phyloP scores from a whole-genome alignment of 441 rosid species.

The Euphorbia schlechtendalii region DNA sequence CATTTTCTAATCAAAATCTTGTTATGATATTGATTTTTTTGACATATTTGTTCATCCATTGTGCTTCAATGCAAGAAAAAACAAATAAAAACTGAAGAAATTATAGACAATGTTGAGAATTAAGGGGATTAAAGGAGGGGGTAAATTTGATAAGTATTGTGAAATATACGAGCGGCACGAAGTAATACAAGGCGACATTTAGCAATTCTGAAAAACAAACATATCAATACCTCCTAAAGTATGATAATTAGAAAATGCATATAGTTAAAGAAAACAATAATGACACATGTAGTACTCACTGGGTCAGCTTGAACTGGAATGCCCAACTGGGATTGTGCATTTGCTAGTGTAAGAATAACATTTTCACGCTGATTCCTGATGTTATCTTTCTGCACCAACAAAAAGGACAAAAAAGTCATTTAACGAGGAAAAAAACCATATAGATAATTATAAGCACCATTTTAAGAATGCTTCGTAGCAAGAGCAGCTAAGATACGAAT shows the following conservation, averaged over 20 bases:
- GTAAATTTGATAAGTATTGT: too few relatives aligned
- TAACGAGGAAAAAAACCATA: slow-evolving; percentile 3
- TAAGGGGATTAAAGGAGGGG: too few relatives aligned
- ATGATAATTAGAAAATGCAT: neutral
- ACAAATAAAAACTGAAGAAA: too few relatives aligned
- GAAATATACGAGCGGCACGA: too few relatives aligned
- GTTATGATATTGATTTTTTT: too few relatives aligned
- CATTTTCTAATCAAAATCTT: too few relatives aligned
- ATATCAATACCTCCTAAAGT: neutral
- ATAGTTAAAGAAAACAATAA: slow-evolving; percentile 1
- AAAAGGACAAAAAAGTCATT: slow-evolving; percentile 3
- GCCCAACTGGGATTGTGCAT: slow-evolving; percentile 79
- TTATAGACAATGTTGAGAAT: too few relatives aligned
- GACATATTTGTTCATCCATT: too few relatives aligned
- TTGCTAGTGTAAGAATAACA: slow-evolving; percentile 80
- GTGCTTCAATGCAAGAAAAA: too few relatives aligned
- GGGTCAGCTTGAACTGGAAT: slow-evolving; percentile 65
- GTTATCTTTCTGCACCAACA: slow-evolving; percentile 65
- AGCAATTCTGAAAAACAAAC: neutral
- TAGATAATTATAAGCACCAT: neutral
- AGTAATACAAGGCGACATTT: too few relatives aligned
- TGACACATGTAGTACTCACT: slow-evolving; percentile 39
- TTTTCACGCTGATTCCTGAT: slow-evolving; percentile 94
- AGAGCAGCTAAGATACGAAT: neutral
- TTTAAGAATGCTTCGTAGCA: neutral